Evolutionary conservation across 2,329 filamentous ascomycete genomes (phyloP), one percentile per base, ranked within the genome.

Genomic region (Microdochium trichocladiopsis): DNA sequence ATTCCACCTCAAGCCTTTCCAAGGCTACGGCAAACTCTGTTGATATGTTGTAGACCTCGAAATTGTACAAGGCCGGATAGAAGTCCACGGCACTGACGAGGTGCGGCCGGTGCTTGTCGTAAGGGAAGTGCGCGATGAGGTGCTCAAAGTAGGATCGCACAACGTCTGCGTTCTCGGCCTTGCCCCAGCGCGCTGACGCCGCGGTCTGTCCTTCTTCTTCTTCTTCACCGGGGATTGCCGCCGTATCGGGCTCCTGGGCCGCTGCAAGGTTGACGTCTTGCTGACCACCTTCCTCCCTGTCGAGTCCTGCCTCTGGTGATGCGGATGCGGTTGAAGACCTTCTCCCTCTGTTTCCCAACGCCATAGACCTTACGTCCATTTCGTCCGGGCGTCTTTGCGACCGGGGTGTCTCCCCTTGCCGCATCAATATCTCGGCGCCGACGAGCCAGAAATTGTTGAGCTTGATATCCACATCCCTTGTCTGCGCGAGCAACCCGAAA

Each of bases 391-490:
- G 55, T 56, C 52, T 66, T 56, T 51, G 56, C 59, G 58, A 62
- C 70, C 62, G n/a, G n/a, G 14, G 14, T 31, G 28, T 31, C 54
- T 77, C 72, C 6, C 75, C 76, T 25, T 76, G 71, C 16, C 87
- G 80, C 70, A 95, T 83, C 52, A 96, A 70, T 21, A 96, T 81
- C 69, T 96, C 92, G 2, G 89, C 90, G 1, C 90, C 91, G 47
- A 96, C 78, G 14, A 86, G 86, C 93, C 92, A 96, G 57, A 87
- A 78, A 33, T 82, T 79, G 61, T 85, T 78, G 21, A 74, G 74
- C 37, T 90, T 80, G 48, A 93, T 67, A 64, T 96, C 90, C 21
- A 92, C 74, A 6, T 84, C 72, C 49, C 59, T 55, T 4, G 69
- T 68, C 77, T 79, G 80, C 48, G 91, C 66, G 28, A 96, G 75